Conservation (phyloP, 2,329 filamentous ascomycete species). For the Calonectria montana region DNA sequence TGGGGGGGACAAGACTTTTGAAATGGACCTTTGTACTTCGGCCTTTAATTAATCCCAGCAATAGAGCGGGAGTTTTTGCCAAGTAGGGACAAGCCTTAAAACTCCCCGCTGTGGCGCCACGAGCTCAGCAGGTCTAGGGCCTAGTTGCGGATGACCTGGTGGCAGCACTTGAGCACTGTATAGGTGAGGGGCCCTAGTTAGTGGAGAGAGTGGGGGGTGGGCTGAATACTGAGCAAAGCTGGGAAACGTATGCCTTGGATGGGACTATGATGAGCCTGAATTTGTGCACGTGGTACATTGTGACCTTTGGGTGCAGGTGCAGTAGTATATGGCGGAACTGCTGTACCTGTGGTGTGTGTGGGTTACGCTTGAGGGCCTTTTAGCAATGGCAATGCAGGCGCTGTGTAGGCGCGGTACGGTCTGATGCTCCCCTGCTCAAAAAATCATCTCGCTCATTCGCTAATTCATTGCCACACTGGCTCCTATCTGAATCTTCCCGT, state of each 20-base stretch:
- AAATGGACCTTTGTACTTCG: not conserved
- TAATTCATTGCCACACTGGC: not conserved
- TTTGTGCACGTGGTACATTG: not conserved
- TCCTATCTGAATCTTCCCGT: not conserved
- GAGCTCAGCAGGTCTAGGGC: not conserved
- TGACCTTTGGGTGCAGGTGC: not conserved
- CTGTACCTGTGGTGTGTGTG: not conserved
- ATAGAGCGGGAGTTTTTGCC: not conserved
- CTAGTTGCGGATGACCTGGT: not conserved
- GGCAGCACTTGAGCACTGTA: not conserved
- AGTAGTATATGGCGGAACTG: not conserved
- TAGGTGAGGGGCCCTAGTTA: not conserved
- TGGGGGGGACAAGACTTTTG: not conserved
- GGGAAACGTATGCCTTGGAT: not conserved
- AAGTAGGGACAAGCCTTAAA: not conserved
- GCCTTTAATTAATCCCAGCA: not conserved
- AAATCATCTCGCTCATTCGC: not conserved
- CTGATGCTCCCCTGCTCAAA: not conserved
- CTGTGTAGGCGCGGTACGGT: not conserved
- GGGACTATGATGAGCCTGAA: not conserved
- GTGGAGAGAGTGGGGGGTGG: not conserved
- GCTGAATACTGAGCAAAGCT: not conserved
- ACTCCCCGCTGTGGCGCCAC: not conserved
- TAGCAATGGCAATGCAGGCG: not conserved
- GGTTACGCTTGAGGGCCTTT: not conserved